A percentile compares a stretch with the other conserved stretches of the same genome.
Conservation (phyloP, 2,329 filamentous ascomycete genomes). For the Scedosporium dehoogii region DNA sequence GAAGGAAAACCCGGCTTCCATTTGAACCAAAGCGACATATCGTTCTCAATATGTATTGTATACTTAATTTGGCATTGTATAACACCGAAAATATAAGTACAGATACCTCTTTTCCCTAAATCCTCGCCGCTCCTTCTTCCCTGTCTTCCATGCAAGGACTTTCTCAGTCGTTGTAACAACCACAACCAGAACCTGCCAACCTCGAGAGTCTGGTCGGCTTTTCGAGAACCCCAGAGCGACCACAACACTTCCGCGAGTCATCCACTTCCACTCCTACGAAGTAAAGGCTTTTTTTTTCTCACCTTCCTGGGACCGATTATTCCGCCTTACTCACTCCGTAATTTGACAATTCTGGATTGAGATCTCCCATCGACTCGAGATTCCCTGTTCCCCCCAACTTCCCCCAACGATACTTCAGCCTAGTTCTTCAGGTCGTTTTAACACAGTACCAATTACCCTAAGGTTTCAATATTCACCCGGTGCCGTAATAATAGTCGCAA, state of each 20-base stretch:
- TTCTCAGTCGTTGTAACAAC: too few species aligned
- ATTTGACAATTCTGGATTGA: neutral
- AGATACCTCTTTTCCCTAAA: too few species aligned
- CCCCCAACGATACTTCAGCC: neutral
- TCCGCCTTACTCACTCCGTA: neutral
- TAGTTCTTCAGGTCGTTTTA: neutral
- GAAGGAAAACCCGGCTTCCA: neutral
- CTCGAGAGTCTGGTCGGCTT: neutral
- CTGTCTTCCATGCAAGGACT: too few species aligned
- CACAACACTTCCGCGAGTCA: neutral
- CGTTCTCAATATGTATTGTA: too few species aligned
- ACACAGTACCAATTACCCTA: neutral
- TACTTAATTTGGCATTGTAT: too few species aligned
- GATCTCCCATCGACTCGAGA: neutral
- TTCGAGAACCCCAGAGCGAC: neutral
- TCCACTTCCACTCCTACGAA: neutral
- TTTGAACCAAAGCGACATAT: neutral
- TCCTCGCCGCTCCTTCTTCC: too few species aligned
- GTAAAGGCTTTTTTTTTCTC: neutral
- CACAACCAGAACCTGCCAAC: too few species aligned
- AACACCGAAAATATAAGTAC: too few species aligned
- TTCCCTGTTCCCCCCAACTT: neutral
- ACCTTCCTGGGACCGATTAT: neutral
- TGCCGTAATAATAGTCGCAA: neutral
- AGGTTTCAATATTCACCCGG: slow-evolving; percentile 1